Conservation (phyloP, 2,329 filamentous ascomycete species). For the Paracamarosporium sp. region DNA sequence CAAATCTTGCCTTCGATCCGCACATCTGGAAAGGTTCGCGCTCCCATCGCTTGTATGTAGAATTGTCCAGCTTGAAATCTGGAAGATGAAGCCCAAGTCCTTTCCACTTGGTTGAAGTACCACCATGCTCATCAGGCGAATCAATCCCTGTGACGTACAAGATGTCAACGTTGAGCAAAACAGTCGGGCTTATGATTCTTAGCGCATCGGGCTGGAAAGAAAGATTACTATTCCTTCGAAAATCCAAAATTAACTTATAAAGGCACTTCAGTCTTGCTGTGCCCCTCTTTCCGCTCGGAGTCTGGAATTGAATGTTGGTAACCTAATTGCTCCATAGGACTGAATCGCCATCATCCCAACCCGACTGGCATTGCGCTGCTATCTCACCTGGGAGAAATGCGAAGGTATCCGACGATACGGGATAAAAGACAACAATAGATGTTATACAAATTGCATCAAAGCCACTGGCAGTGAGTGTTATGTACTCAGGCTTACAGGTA, state of each 20-base stretch:
- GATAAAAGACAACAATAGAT: not conserved
- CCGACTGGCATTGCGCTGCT: not conserved
- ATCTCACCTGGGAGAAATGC: not conserved
- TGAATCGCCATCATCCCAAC: not conserved
- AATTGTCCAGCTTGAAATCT: not conserved
- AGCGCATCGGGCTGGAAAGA: too few species aligned
- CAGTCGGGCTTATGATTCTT: too few species aligned
- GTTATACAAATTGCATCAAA: not conserved
- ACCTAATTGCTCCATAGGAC: not conserved
- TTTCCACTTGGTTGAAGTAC: not conserved
- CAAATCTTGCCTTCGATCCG: not conserved
- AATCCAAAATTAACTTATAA: too few species aligned
- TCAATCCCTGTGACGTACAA: too few species aligned
- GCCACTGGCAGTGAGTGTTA: not conserved
- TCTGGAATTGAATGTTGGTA: not conserved
- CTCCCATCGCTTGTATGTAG: not conserved
- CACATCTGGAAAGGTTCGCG: not conserved
- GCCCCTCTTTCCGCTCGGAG: not conserved
- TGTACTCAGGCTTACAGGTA: not conserved
- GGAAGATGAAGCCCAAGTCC: not conserved
- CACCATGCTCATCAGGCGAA: not conserved
- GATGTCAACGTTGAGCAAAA: too few species aligned
- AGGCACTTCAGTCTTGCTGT: not conserved
- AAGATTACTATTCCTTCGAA: too few species aligned
- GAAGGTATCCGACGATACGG: not conserved